Conservation (phyloP, 108 stramenopile species). For the Bacterosira constricta region DNA sequence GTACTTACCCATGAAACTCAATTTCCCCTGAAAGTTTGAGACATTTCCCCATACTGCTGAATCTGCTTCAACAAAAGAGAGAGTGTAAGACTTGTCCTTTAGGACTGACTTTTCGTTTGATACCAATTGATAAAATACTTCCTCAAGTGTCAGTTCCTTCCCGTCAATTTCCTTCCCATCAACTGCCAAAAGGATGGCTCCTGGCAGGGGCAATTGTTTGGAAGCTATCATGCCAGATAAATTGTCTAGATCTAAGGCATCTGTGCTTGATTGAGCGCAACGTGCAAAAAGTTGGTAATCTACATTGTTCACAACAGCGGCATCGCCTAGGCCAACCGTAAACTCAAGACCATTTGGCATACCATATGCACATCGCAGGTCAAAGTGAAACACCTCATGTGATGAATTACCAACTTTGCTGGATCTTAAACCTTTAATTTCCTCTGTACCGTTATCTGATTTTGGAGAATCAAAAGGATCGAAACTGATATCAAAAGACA, state of each 20-base stretch:
- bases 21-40: constrained; percentile 39
- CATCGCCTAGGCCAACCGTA: background rate
- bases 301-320: background rate
- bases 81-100: constrained; percentile 1
- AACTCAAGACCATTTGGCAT: constrained; percentile 17
- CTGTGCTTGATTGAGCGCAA: background rate
- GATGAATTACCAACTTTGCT: too few species aligned
- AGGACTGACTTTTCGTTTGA: background rate
- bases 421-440: too few species aligned
- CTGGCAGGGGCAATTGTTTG: constrained; percentile 21
- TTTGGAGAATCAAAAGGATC: too few species aligned
- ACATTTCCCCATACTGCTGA: constrained; percentile 45
- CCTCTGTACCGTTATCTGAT: too few species aligned
- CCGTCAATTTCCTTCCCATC: constrained; percentile 47
- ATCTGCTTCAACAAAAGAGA: constrained; percentile 62
- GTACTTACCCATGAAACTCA: constrained; percentile 53
- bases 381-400: background rate
- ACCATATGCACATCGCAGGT: background rate
- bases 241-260: background rate
- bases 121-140: constrained; percentile 11
- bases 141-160: too few species aligned
- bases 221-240: background rate
- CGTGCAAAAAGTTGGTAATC: background rate
- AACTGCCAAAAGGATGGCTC: constrained; percentile 50
- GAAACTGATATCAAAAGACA: too few species aligned